These are phyloP conservation scores for Fremontodendron californicum DNA, from an alignment of 345 rosid species.

Conservation along the genomic window DNA sequence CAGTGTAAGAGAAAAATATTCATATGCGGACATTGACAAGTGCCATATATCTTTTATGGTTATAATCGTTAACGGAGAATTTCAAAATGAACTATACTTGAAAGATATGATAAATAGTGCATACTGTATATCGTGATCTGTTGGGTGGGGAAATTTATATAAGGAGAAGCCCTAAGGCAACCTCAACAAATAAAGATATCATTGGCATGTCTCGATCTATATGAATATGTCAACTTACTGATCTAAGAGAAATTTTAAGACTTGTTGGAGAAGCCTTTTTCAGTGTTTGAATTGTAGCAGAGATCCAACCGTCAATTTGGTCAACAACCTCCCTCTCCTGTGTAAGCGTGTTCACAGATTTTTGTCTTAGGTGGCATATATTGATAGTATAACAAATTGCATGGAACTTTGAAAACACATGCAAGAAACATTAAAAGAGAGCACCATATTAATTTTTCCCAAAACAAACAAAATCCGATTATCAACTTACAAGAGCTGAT, in stretches of 20 bases:
- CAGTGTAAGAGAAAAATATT: neutral
- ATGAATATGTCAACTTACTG: slow-evolving; percentile 38
- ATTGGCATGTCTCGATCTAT: slow-evolving; percentile 11
- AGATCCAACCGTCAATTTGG: slow-evolving; percentile 53
- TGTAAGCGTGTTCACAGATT: slow-evolving; percentile 6
- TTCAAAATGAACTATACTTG: neutral
- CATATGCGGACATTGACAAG: neutral
- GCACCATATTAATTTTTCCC: neutral
- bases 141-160: neutral
- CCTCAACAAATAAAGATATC: neutral
- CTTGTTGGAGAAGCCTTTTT: slow-evolving; percentile 84
- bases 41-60: neutral
- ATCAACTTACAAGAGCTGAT: slow-evolving; percentile 65
- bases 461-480: neutral
- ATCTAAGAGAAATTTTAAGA: slow-evolving; percentile 79
- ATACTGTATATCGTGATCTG: neutral
- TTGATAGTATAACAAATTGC: neutral
- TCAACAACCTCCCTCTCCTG: slow-evolving; percentile 56
- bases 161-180: neutral
- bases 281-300: slow-evolving; percentile 44
- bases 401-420: neutral
- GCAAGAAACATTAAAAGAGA: neutral
- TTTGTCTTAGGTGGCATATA: neutral
- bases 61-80: neutral
- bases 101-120: neutral